phyloP scores from a whole-genome alignment of 1,284 basidiomycete species.

The Ustilago cynodontis region DNA sequence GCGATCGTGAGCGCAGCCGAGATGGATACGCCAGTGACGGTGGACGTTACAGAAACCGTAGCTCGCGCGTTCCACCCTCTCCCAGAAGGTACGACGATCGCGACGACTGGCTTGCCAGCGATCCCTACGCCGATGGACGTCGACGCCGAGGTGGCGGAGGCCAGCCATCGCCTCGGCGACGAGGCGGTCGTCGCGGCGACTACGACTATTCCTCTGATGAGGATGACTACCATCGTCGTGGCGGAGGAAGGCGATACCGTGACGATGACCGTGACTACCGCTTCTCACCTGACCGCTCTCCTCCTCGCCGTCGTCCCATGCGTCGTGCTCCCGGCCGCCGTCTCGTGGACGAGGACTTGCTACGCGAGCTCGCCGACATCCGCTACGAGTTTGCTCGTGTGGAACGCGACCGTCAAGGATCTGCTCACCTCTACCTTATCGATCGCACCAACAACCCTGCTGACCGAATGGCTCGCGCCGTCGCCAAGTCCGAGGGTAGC shows the following conservation, averaged over 20 bases:
- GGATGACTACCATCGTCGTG: conserved; percentile 26
- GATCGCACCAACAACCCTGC: conserved; percentile 61
- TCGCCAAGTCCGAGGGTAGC: conserved; percentile 40
- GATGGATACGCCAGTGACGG: conserved; percentile 43
- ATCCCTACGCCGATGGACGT: conserved; percentile 34
- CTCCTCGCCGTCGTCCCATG: conserved; percentile 21
- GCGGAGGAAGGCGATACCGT: not conserved
- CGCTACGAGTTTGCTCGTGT: conserved; percentile 50
- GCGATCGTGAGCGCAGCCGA: conserved; percentile 11
- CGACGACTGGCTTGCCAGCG: conserved; percentile 46
- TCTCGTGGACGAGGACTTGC: conserved; percentile 61
- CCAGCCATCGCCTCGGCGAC: conserved; percentile 8
- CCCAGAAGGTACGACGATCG: conserved; percentile 21
- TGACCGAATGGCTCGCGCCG: conserved; percentile 52
- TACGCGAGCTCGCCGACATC: conserved; percentile 61
- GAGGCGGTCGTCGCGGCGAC: conserved; percentile 18
- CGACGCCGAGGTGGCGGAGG: conserved; percentile 15
- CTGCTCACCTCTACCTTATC: conserved; percentile 63
- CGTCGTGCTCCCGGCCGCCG: conserved; percentile 42
- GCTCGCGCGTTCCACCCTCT: conserved; percentile 10
- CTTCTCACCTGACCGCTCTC: conserved; percentile 16
- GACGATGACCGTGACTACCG: conserved; percentile 17
- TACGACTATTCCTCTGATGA: conserved; percentile 47
- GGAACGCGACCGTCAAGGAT: conserved; percentile 44
- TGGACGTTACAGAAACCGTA: conserved; percentile 21